Evolutionary conservation across 2,329 filamentous ascomycete genomes (phyloP), one percentile per base, ranked within the genome.

Genomic region (Cladosporium velox): DNA sequence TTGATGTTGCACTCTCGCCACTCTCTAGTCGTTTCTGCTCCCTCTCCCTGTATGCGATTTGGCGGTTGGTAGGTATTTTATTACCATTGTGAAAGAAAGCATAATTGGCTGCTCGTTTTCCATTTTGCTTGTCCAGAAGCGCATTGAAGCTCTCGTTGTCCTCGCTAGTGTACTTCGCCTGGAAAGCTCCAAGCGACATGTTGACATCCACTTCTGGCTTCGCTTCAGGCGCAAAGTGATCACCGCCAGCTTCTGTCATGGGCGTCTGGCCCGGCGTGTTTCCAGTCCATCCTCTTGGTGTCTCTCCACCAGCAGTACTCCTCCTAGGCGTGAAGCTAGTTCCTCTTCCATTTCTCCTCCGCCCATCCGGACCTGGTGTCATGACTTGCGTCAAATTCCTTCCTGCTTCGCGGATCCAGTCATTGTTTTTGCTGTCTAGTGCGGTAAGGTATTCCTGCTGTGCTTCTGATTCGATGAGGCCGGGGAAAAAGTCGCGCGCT

Each of bases 101-200:
- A 74, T 97, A 91, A 73, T 94, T 96, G 73, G 93, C 90, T 0
- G 91, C 89, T 60, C 85, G 87, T 77, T 93, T 94, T 68, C 89
- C 85, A 74, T 97, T 99, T 74, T 97, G 92, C 73, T 89, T 91
- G 79, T 99, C 95, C 32, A 98, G 82, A 1, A 99, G 84, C 72
- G 90, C 90, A 78, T 97, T 96, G 81, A 99, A 98, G 72, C 91
- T 96, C 76, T 97, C 95, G 75, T 98, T 98, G 77, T 99, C 95
- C 78, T 99, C 95, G 74, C 92, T 97, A 1, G 94, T 99, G 79
- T 97, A 98, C 71, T 91, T 94, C 3, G 91, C 86, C 75, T 99
- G 95, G 73, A 97, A 99, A 1, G 89, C 87, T 63, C 89, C 88
- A 1, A 99, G 84, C 67, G 90, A 93, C 83, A 98, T 88, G 71